Conservation (phyloP, 345 rosid genomes). For the Pistacia integerrima region DNA sequence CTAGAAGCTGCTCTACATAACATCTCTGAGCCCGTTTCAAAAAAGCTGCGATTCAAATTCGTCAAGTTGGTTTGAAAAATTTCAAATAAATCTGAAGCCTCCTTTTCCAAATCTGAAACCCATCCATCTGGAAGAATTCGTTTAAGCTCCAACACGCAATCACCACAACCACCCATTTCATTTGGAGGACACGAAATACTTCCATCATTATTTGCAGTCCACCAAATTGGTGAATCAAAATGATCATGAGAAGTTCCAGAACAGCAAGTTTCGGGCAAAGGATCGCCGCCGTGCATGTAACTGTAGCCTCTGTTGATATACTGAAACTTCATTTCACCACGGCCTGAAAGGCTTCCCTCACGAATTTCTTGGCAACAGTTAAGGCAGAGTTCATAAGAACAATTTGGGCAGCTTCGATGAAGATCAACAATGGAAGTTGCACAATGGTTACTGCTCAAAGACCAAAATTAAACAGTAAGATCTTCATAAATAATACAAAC, state of each 20-base stretch:
- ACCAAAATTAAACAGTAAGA: slow-evolving; percentile 1
- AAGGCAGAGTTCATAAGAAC: slow-evolving; percentile 80
- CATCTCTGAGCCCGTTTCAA: slow-evolving; percentile 24
- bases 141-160: slow-evolving; percentile 60
- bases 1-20: slow-evolving; percentile 58
- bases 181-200: slow-evolving; percentile 66
- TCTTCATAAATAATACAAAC: slow-evolving; percentile 7
- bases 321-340: slow-evolving; percentile 43
- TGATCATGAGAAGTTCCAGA: slow-evolving; percentile 27
- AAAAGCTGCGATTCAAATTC: slow-evolving; percentile 20
- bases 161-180: slow-evolving; percentile 82
- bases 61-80: slow-evolving; percentile 19
- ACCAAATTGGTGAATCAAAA: slow-evolving; percentile 29
- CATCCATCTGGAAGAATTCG: slow-evolving; percentile 49
- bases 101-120: slow-evolving; percentile 51
- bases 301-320: slow-evolving; percentile 53
- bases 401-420: slow-evolving; percentile 76
- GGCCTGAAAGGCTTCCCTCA: slow-evolving; percentile 38
- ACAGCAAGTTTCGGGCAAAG: slow-evolving; percentile 22
- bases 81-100: slow-evolving; percentile 40
- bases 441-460: slow-evolving; percentile 71
- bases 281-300: slow-evolving; percentile 75
- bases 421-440: slow-evolving; percentile 86
- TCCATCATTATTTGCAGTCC: slow-evolving; percentile 55
- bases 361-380: slow-evolving; percentile 82